phyloP scores from a whole-genome alignment of 2,329 filamentous ascomycete genomes.

The Botrytis deweyae region DNA sequence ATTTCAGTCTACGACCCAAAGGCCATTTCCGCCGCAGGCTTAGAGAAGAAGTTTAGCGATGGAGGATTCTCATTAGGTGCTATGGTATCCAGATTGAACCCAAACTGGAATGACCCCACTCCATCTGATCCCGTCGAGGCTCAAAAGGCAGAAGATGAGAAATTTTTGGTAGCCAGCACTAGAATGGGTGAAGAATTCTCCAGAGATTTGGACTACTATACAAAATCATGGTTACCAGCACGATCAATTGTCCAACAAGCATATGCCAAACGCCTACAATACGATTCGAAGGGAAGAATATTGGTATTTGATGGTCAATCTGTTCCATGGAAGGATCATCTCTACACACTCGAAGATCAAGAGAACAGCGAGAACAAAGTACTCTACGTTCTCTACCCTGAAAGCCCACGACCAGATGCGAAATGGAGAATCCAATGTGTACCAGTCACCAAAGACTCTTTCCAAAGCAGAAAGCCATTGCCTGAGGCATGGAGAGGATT shows the following conservation, averaged over 20 bases:
- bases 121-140: slow-evolving; percentile 55
- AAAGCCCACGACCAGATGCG: slow-evolving; percentile 69
- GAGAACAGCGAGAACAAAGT: slow-evolving; percentile 55
- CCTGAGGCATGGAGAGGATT: slow-evolving; percentile 91
- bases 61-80: slow-evolving; percentile 82
- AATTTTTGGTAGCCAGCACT: slow-evolving; percentile 72
- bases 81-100: slow-evolving; percentile 77
- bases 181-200: slow-evolving; percentile 91
- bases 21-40: slow-evolving; percentile 64
- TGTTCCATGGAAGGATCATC: slow-evolving; percentile 94
- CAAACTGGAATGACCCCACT: slow-evolving; percentile 70
- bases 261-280: slow-evolving; percentile 65
- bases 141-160: slow-evolving; percentile 75
- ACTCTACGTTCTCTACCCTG: slow-evolving; percentile 88
- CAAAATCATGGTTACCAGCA: slow-evolving; percentile 80
- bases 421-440: slow-evolving; percentile 96
- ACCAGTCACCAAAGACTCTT: slow-evolving; percentile 79
- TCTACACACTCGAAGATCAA: slow-evolving; percentile 80
- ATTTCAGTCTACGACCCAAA: slow-evolving; percentile 77
- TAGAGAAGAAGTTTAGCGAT: slow-evolving; percentile 81
- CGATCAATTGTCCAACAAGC: slow-evolving; percentile 74
- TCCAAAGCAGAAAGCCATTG: slow-evolving; percentile 86
- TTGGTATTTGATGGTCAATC: slow-evolving; percentile 75
- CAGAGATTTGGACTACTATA: slow-evolving; percentile 74
- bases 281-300: slow-evolving; percentile 73